Base-by-base conservation (phyloP, 306 rosid species). In the Crotalaria pallida region DNA sequence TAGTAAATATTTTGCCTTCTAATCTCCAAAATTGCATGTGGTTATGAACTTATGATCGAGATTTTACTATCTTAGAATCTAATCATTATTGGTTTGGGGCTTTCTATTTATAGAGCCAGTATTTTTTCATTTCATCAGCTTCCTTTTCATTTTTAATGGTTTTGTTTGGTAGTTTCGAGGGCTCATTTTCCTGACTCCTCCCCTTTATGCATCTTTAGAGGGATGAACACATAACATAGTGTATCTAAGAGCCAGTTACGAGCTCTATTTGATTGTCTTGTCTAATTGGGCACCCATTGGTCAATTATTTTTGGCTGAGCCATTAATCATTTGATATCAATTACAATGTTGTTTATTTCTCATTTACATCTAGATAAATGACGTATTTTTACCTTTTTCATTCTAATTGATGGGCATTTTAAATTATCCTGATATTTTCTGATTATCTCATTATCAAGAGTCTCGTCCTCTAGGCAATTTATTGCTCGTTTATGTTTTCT, bases 31-130 rank as follows among this genome's bases (percentile, higher is more conserved):
- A 6, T 31, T 31, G 9, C 36, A 31, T n/a, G n/a, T n/a, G n/a
- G n/a, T n/a, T n/a, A n/a, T n/a, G n/a, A n/a, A 33, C 21, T 58
- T 67, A 13, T 26, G 2, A 17, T 49, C 26, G 51, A 16, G 38
- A 17, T 13, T 67, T 45, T n/a, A n/a, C n/a, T n/a, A 21, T 47
- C 57, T 66, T 47, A 16, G 6, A 31, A 74, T 41, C 7, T 55
- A 65, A 56, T 21, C n/a, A 44, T 12, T 65, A 29, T 21, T 7
- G 40, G 7, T 45, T 9, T 21, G 40, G 5, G 40, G 4, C 43
- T 45, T 58, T 75, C 10, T 45, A 66, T 57, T 33, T 24, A 17
- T 53, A 58, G 26, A 72, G 67, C 51, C 27, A n/a, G 23, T 73
- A 50, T 50, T 50, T 15, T 36, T 33, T 48, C 16, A 7, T 49